Conservation (phyloP, 495 filamentous ascomycete species). For the Venustampulla echinocandica region DNA sequence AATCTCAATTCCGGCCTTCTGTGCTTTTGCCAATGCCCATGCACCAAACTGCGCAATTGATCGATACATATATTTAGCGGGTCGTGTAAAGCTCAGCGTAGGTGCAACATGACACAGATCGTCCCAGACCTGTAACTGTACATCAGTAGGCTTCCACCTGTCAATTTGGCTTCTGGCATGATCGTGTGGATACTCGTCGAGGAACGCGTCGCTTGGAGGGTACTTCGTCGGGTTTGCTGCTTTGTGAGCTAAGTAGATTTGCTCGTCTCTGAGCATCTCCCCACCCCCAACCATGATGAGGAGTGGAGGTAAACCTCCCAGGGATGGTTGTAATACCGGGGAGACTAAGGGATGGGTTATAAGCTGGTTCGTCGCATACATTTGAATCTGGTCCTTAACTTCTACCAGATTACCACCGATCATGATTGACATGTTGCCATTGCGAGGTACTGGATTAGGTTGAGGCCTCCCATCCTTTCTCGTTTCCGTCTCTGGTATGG, state of each 20-base stretch:
- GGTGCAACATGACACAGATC: conserved; percentile 87
- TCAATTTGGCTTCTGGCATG: conserved; percentile 48
- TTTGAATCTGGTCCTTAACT: conserved; percentile 88
- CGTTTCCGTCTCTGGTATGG: conserved; percentile 4
- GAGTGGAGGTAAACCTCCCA: conserved; percentile 82
- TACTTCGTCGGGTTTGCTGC: conserved; percentile 72
- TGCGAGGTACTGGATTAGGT: conserved; percentile 19
- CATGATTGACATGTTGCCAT: conserved; percentile 44
- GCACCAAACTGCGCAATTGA: conserved; percentile 85
- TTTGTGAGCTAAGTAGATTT: conserved; percentile 92
- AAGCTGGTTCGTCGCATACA: conserved; percentile 86
- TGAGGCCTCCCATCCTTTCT: conserved; percentile 9
- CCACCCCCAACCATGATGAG: conserved; percentile 80
- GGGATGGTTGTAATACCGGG: conserved; percentile 71
- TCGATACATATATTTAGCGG: conserved; percentile 90
- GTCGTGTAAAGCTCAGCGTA: conserved; percentile 83
- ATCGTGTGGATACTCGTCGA: conserved; percentile 43
- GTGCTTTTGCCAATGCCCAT: conserved; percentile 78
- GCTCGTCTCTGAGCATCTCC: conserved; percentile 84
- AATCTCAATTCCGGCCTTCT: conserved; percentile 70
- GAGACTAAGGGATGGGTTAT: conserved; percentile 84
- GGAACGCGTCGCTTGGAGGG: conserved; percentile 53
- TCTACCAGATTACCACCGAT: conserved; percentile 61
- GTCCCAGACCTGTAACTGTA: conserved; percentile 96
- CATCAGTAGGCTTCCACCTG: conserved; percentile 72